Conservation (phyloP, 106 monocot species). For the Posidonia australis region DNA sequence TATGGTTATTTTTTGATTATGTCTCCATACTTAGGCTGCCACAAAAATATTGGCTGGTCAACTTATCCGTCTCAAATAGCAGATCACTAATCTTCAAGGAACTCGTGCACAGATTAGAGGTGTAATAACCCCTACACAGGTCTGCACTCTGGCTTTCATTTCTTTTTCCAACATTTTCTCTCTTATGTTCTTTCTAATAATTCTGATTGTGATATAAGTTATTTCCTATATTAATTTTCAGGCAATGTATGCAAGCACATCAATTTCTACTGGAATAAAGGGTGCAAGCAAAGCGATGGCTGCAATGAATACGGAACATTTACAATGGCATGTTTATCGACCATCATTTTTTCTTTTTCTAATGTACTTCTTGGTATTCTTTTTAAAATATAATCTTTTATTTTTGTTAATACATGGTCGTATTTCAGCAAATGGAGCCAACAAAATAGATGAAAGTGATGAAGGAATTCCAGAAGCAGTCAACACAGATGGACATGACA, state of each 20-base stretch:
- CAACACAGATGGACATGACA: no score
- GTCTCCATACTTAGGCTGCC: conserved; percentile 56
- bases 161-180: not conserved
- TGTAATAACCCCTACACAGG: conserved; percentile 94
- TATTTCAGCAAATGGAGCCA: no score
- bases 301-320: conserved; percentile 98
- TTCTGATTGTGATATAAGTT: not conserved
- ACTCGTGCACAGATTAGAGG: conserved; percentile 92
- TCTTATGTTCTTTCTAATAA: not conserved
- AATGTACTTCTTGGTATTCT: no score
- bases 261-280: conserved; percentile 97
- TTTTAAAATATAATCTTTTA: no score
- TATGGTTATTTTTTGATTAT: not conserved
- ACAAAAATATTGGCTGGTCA: conserved; percentile 92
- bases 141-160: conserved; percentile 3
- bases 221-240: conserved; percentile 13
- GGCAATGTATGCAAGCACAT: conserved; percentile 98
- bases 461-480: no score
- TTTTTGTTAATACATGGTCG: no score
- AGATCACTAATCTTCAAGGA: conserved; percentile 94
- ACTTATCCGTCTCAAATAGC: conserved; percentile 81
- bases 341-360: no score
- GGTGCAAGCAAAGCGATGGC: conserved; percentile 98
- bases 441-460: no score
- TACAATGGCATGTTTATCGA: no score